These are phyloP conservation scores for Casuarina cunninghamiana DNA, from an alignment of 306 rosid genomes.

Conservation along the genomic window DNA sequence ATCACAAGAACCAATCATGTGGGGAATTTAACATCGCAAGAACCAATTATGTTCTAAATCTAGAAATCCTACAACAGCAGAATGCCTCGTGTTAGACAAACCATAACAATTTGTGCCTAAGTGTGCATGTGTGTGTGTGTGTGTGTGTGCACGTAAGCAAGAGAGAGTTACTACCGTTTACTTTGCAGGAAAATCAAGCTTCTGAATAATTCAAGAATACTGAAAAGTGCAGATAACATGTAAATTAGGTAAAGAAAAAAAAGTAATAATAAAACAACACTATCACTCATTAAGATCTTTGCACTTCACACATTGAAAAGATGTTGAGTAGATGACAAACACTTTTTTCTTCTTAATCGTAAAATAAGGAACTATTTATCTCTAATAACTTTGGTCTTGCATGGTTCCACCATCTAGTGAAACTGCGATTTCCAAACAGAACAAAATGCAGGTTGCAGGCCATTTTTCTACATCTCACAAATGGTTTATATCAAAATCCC, in stretches of 20 bases:
- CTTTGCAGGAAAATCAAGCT: conserved; percentile 82
- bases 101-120: not conserved
- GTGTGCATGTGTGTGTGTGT: not conserved
- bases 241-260: conserved; percentile 11
- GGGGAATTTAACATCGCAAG: too few relatives aligned
- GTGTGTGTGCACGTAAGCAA: not conserved
- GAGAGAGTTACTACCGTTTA: conserved; percentile 57
- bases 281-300: too few relatives aligned
- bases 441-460: not conserved
- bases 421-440: not conserved
- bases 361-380: not conserved
- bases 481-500: not conserved
- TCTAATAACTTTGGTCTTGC: not conserved
- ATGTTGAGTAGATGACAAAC: too few relatives aligned
- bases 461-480: not conserved
- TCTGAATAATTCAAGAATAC: conserved; percentile 94
- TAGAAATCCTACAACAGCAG: conserved; percentile 59
- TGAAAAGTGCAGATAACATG: conserved; percentile 33
- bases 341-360: too few relatives aligned
- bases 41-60: conserved; percentile 53
- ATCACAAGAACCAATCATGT: conserved; percentile 86
- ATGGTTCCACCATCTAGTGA: not conserved
- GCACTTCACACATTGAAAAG: too few relatives aligned
- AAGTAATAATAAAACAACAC: not conserved
- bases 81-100: not conserved